Evolutionary conservation across 192 early-diverging fungal species (phyloP).

Genomic region (Dimargaris cristalligena): DNA sequence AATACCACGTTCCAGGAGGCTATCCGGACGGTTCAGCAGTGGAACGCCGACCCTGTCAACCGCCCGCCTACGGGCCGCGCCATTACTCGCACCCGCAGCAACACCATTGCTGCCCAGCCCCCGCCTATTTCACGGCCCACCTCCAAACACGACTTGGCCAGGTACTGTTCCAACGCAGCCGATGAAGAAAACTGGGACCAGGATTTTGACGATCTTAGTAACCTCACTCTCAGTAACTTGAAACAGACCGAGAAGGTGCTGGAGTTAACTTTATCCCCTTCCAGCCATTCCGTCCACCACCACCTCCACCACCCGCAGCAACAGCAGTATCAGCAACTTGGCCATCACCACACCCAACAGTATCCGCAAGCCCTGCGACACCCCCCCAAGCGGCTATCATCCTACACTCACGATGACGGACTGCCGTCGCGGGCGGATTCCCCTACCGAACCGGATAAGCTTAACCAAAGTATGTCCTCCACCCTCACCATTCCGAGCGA

Average conservation of each 20-base stretch:
- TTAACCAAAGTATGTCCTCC: neutral
- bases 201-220: slow-evolving; percentile 12
- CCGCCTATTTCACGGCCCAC: neutral
- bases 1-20: slow-evolving; percentile 22
- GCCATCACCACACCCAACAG: neutral
- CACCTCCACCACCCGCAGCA: neutral
- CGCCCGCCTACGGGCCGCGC: neutral
- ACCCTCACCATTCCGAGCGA: neutral
- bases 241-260: neutral
- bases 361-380: neutral
- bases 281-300: neutral
- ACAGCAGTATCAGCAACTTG: neutral
- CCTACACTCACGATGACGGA: neutral
- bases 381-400: neutral
- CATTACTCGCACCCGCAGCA: neutral
- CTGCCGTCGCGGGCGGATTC: neutral
- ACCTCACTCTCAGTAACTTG: slow-evolving; percentile 10
- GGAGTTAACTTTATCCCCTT: neutral
- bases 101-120: neutral
- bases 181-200: slow-evolving; percentile 8
- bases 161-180: slow-evolving; percentile 4
- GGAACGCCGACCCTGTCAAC: slow-evolving; percentile 27
- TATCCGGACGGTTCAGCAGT: slow-evolving; percentile 26
- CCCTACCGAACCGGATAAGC: neutral
- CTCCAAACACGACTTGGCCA: neutral